Percentiles rank a stretch among this genome's conserved stretches.
Evolutionary conservation across 768 basidiomycete genomes (phyloP).

Genomic region (Tulasnella sp.): DNA sequence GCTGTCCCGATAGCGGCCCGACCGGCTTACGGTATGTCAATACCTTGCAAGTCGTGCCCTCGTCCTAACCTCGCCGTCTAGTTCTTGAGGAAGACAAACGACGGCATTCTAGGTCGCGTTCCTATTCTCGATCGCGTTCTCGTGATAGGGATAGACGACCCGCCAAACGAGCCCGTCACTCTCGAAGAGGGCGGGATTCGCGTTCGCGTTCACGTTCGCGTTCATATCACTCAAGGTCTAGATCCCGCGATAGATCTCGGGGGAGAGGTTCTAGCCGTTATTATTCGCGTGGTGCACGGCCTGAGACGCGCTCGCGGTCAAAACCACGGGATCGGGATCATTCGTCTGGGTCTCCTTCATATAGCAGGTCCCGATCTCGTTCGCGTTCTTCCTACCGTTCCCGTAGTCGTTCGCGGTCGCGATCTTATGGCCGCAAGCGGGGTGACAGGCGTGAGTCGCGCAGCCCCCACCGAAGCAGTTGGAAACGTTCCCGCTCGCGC

Average conservation of each 20-base stretch:
- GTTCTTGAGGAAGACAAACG: constrained; percentile 1
- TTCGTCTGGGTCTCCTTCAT: not conserved
- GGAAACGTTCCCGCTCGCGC: constrained; percentile 26
- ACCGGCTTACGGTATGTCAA: constrained; percentile 49
- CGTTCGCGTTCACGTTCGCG: constrained; percentile 32
- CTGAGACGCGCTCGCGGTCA: constrained; percentile 13
- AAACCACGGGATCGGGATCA: not conserved
- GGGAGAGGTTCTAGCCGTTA: not conserved
- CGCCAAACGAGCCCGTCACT: constrained; percentile 5
- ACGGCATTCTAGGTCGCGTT: constrained; percentile 30
- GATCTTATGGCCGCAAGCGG: constrained; percentile 33
- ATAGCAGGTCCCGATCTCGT: not conserved
- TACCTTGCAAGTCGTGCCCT: not conserved
- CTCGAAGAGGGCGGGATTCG: constrained; percentile 19
- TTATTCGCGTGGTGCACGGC: constrained; percentile 1
- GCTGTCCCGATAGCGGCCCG: constrained; percentile 76
- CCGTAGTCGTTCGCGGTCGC: constrained; percentile 25
- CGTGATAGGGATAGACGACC: constrained; percentile 7
- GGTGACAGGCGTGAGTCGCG: constrained; percentile 18
- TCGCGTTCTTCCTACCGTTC: not conserved
- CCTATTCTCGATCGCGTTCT: constrained; percentile 27
- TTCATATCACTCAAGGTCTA: constrained; percentile 19
- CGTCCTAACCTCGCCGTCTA: not conserved
- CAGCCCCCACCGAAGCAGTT: constrained; percentile 18
- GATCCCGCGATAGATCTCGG: not conserved